A percentile compares a stretch with the other conserved stretches of the same genome.
Conservation (phyloP, 441 rosid species). For the Cnidoscolus chayamansa region DNA sequence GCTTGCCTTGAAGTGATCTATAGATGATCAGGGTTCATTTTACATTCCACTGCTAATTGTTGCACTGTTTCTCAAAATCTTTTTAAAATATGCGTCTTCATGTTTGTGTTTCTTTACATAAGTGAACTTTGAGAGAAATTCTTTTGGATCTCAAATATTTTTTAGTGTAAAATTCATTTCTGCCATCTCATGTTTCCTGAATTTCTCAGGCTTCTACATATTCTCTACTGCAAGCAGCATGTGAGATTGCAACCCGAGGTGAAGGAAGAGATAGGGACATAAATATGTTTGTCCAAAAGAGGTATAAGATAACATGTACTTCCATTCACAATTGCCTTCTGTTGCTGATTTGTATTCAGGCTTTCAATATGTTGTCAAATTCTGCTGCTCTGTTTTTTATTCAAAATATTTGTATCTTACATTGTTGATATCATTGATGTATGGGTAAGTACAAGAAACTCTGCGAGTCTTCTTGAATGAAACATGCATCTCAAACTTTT, state of each 20-base stretch:
- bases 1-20: not conserved
- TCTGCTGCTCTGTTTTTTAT: not conserved
- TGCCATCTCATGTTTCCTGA: conserved; percentile 31
- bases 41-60: not conserved
- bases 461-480: not conserved
- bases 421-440: not conserved
- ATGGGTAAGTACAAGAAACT: not conserved
- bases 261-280: conserved; percentile 74
- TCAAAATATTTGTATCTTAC: not conserved
- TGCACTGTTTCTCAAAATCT: not conserved
- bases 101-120: not conserved
- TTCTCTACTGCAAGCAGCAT: conserved; percentile 87
- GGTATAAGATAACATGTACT: conserved; percentile 39
- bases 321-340: not conserved
- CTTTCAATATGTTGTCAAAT: conserved; percentile 5
- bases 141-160: not conserved
- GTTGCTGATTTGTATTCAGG: conserved; percentile 19
- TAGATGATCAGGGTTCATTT: not conserved
- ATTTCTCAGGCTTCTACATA: conserved; percentile 76
- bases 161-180: conserved; percentile 20
- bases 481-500: not conserved
- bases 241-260: conserved; percentile 78
- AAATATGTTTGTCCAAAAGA: conserved; percentile 75
- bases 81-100: too few relatives aligned
- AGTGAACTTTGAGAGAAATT: not conserved